These are phyloP conservation scores for Hypholoma fasciculare DNA, from an alignment of 768 basidiomycete genomes.

Conservation along the genomic window DNA sequence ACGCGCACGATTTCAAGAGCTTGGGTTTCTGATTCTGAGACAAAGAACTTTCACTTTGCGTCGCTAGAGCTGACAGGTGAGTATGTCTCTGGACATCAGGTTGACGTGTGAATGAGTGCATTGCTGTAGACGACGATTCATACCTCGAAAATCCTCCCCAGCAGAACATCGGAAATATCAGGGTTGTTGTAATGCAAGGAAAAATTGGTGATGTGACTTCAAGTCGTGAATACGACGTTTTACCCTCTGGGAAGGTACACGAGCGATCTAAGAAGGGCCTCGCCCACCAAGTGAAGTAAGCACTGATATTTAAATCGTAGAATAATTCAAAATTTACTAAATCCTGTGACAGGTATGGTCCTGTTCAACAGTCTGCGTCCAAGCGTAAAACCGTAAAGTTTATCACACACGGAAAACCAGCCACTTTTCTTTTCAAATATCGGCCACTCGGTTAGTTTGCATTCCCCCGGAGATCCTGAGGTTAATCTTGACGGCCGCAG, in stretches of 20 bases:
- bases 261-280: conserved; percentile 24
- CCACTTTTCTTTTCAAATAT: conserved; percentile 24
- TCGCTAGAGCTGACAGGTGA: neutral
- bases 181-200: neutral
- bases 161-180: conserved; percentile 18
- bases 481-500: neutral
- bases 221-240: neutral
- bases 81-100: neutral
- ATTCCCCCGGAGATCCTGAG: neutral
- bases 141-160: conserved; percentile 11
- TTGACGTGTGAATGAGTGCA: neutral
- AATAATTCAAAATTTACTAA: neutral
- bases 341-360: neutral
- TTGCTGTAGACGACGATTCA: conserved; percentile 22
- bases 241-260: conserved; percentile 15
- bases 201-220: too few relatives aligned
- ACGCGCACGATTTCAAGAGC: neutral
- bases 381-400: neutral
- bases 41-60: neutral
- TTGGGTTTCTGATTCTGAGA: neutral
- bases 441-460: conserved; percentile 18
- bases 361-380: neutral
- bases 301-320: neutral
- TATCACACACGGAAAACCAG: neutral
- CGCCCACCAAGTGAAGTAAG: conserved; percentile 21